Conservation (phyloP, 176 grass and related monocot genomes). For the Pontederia paniculata region DNA sequence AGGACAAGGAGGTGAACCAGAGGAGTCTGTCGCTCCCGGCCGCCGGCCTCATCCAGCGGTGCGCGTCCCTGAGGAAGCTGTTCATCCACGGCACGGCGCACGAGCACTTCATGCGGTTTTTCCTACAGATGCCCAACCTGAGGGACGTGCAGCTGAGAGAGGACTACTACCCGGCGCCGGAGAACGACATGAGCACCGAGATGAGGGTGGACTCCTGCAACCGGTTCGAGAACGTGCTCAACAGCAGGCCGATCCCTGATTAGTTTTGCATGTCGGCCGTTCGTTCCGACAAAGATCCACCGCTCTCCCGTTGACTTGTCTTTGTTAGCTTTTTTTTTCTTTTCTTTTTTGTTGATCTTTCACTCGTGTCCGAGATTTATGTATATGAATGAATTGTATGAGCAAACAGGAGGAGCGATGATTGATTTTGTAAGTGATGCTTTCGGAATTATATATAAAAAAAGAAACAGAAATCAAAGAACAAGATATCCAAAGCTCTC, state of each 20-base stretch:
- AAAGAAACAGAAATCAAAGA: too few species aligned
- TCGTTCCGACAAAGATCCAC: too few species aligned
- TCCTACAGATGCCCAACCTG: constrained; percentile 40
- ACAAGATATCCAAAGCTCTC: too few species aligned
- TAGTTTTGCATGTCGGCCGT: constrained; percentile 5
- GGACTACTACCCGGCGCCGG: constrained; percentile 94
- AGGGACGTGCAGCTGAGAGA: constrained; percentile 83
- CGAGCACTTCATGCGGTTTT: constrained; percentile 92
- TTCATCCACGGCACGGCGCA: constrained; percentile 87
- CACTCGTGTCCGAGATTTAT: too few species aligned
- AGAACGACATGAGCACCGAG: constrained; percentile 94
- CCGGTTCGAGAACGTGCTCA: constrained; percentile 61
- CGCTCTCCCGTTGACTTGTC: too few species aligned
- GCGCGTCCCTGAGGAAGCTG: constrained; percentile 54
- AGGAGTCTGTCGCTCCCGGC: constrained; percentile 65
- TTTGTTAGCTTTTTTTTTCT: too few species aligned
- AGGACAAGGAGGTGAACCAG: constrained; percentile 93
- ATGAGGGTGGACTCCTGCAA: constrained; percentile 73
- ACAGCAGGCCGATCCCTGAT: constrained; percentile 36
- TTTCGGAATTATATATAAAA: too few species aligned
- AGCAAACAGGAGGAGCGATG: too few species aligned
- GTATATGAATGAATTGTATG: too few species aligned
- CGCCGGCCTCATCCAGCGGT: constrained; percentile 40
- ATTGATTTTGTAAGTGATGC: too few species aligned
- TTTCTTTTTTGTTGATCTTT: too few species aligned